phyloP scores from a whole-genome alignment of 1,139 yeast species.

The Arxiozyma slooffiae region DNA sequence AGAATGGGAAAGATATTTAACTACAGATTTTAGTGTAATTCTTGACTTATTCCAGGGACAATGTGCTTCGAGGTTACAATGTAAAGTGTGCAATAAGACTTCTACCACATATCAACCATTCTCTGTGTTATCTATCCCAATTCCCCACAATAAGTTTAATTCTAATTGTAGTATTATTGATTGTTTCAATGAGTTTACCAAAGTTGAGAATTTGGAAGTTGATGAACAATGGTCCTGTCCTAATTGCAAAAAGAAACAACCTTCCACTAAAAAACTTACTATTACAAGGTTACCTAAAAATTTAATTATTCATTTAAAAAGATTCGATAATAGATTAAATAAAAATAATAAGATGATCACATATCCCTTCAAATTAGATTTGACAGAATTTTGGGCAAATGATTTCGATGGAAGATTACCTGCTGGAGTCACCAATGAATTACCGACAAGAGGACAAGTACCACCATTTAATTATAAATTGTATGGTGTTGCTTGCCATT shows the following conservation, averaged over 20 bases:
- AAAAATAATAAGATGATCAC: conserved; percentile 32
- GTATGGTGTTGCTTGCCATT: conserved; percentile 84
- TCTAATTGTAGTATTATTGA: conserved; percentile 37
- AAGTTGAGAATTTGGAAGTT: conserved; percentile 59
- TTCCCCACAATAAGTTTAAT: conserved; percentile 35
- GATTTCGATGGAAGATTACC: conserved; percentile 32
- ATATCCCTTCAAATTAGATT: conserved; percentile 44
- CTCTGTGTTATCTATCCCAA: conserved; percentile 65
- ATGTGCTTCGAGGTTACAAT: conserved; percentile 67
- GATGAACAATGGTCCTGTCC: conserved; percentile 91
- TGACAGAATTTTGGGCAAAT: conserved; percentile 75
- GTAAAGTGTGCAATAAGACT: conserved; percentile 65
- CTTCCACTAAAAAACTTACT: conserved; percentile 58
- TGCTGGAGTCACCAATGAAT: conserved; percentile 31
- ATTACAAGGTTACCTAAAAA: conserved; percentile 67
- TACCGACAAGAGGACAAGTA: conserved; percentile 64
- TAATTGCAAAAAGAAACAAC: conserved; percentile 55
- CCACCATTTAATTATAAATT: conserved; percentile 75
- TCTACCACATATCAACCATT: conserved; percentile 85
- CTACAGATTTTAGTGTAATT: conserved; percentile 73
- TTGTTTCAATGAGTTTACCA: conserved; percentile 63
- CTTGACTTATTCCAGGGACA: conserved; percentile 90
- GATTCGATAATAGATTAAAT: conserved; percentile 45
- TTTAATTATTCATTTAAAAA: conserved; percentile 65
- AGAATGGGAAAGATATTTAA: conserved; percentile 89